Conservation (phyloP, 2,329 filamentous ascomycete genomes). For the Neurospora crassa region DNA sequence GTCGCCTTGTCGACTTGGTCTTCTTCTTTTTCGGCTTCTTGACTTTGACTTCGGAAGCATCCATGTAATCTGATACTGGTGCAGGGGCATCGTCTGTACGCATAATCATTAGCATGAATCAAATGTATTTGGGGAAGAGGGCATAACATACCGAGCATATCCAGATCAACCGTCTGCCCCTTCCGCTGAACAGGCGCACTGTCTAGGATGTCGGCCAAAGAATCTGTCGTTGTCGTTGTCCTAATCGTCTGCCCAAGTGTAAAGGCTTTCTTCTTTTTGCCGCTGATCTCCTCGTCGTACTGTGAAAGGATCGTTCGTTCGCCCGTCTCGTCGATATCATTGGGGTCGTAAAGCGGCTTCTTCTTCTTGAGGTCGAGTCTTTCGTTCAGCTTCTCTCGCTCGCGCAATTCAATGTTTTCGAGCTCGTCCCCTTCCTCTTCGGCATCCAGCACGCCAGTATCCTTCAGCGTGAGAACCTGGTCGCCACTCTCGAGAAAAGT, state of each 20-base stretch:
- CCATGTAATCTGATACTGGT: slow-evolving; percentile 77
- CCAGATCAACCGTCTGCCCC: slow-evolving; percentile 64
- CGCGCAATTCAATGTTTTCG: slow-evolving; percentile 63
- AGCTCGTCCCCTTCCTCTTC: slow-evolving; percentile 87
- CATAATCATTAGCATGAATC: slow-evolving; percentile 21
- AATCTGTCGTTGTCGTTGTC: slow-evolving; percentile 36
- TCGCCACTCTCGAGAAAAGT: slow-evolving; percentile 77
- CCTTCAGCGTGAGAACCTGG: slow-evolving; percentile 90
- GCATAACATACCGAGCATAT: slow-evolving; percentile 46
- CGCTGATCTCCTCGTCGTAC: slow-evolving; percentile 91
- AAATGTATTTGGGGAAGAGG: background rate
- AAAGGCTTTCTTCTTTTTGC: slow-evolving; percentile 82
- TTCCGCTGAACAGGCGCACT: slow-evolving; percentile 48
- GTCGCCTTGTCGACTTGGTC: slow-evolving; percentile 63
- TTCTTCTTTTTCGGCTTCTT: slow-evolving; percentile 94
- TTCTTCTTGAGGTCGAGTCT: slow-evolving; percentile 83
- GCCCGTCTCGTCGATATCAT: slow-evolving; percentile 57
- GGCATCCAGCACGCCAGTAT: slow-evolving; percentile 73
- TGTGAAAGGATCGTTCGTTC: slow-evolving; percentile 67
- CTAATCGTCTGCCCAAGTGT: slow-evolving; percentile 41
- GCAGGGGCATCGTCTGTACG: slow-evolving; percentile 43
- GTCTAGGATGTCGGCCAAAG: slow-evolving; percentile 46
- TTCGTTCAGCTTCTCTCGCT: slow-evolving; percentile 64
- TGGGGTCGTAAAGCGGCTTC: slow-evolving; percentile 79
- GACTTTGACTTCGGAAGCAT: slow-evolving; percentile 78